A percentile compares a stretch with the other conserved stretches of the same genome.
These are phyloP conservation scores for Penicillium daleae DNA, from an alignment of 495 filamentous ascomycete species.

Conservation along the genomic window DNA sequence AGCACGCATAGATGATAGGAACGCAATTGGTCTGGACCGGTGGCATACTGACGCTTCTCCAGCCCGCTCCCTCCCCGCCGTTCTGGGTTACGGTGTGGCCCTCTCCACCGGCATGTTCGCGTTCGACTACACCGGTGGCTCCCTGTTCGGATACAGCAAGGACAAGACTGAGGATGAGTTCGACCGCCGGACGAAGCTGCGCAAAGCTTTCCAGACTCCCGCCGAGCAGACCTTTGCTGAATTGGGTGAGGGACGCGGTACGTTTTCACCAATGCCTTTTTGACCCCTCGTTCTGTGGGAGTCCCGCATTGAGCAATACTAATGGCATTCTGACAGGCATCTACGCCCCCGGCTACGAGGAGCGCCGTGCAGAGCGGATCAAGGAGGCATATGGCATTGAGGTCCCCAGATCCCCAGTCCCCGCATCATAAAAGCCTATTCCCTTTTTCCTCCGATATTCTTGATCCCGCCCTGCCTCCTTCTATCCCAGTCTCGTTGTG, in stretches of 20 bases:
- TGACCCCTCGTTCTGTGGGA: background rate
- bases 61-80: constrained; percentile 78
- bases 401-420: constrained; percentile 54
- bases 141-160: constrained; percentile 58
- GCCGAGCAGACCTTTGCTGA: constrained; percentile 81
- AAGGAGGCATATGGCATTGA: constrained; percentile 92
- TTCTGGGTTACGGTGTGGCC: constrained; percentile 75
- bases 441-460: constrained; percentile 12
- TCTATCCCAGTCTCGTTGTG: constrained; percentile 38
- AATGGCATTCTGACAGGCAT: constrained; percentile 63
- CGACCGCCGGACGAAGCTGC: constrained; percentile 73
- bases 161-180: constrained; percentile 74
- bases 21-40: background rate
- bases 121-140: constrained; percentile 79
- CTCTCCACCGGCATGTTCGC: constrained; percentile 66
- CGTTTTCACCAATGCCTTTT: constrained; percentile 28
- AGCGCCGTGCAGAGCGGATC: constrained; percentile 80
- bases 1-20: background rate
- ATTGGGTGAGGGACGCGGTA: constrained; percentile 90
- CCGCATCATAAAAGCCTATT: constrained; percentile 43
- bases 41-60: constrained; percentile 15
- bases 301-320: constrained; percentile 22
- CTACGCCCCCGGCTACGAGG: constrained; percentile 80
- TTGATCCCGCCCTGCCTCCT: no score
- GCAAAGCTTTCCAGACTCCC: constrained; percentile 73